Conservation (phyloP, 495 filamentous ascomycete species). For the Filosporella fistucella region DNA sequence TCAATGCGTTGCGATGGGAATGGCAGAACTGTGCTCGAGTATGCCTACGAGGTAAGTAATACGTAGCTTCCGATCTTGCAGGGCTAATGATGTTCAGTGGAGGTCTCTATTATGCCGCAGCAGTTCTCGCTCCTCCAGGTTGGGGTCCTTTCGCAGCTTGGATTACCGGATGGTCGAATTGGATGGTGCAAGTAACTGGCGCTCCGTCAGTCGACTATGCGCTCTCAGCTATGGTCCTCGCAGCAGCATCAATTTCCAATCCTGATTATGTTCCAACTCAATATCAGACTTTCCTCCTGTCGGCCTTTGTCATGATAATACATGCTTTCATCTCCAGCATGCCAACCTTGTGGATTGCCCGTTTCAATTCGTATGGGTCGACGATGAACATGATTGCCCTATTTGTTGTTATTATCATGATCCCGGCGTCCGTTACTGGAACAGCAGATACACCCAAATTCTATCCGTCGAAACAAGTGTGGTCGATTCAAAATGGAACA, state of each 20-base stretch:
- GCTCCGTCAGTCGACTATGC: constrained; percentile 55
- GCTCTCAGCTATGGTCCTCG: constrained; percentile 67
- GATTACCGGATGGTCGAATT: constrained; percentile 74
- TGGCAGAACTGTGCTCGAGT: constrained; percentile 63
- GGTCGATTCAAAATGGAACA: constrained; percentile 66
- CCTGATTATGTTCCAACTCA: constrained; percentile 58
- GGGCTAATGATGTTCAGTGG: constrained; percentile 41
- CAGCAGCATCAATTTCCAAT: constrained; percentile 63
- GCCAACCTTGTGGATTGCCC: constrained; percentile 69
- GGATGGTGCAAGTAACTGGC: constrained; percentile 65
- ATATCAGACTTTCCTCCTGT: constrained; percentile 71
- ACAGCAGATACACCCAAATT: constrained; percentile 52
- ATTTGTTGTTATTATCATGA: constrained; percentile 62
- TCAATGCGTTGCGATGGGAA: constrained; percentile 63
- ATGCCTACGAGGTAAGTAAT: constrained; percentile 57
- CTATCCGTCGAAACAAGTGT: constrained; percentile 56
- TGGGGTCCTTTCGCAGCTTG: constrained; percentile 73
- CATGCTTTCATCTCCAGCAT: constrained; percentile 70
- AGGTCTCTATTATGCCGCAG: constrained; percentile 74
- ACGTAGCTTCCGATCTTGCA: constrained; percentile 13
- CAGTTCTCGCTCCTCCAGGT: constrained; percentile 72
- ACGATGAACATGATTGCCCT: constrained; percentile 71
- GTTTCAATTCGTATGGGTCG: constrained; percentile 72
- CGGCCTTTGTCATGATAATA: constrained; percentile 63
- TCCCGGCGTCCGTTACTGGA: constrained; percentile 52